These are phyloP conservation scores for Pseudisothecium myosuroides DNA, from an alignment of 225 moss, liverwort and hornwort species.

Conservation along the genomic window DNA sequence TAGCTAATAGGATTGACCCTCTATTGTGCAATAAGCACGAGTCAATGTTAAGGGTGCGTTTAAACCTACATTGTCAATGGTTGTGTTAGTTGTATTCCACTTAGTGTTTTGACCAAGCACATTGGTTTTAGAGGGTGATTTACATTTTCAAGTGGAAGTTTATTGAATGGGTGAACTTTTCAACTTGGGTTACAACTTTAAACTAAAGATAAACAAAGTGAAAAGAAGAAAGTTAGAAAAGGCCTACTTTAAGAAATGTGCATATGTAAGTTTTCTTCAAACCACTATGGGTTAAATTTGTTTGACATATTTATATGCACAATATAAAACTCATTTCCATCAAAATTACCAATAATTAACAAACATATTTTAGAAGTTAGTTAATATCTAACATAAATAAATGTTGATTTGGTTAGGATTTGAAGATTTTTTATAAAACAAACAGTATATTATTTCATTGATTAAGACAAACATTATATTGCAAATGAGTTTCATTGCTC, in stretches of 20 bases:
- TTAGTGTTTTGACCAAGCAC: not conserved
- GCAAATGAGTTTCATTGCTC: not conserved
- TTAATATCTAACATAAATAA: not conserved
- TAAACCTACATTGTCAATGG: not conserved
- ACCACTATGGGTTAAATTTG: not conserved
- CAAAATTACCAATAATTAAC: not conserved
- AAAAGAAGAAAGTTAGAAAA: not conserved
- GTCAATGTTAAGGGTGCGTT: fast-evolving
- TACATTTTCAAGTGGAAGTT: not conserved
- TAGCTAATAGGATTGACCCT: not conserved
- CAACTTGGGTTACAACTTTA: fast-evolving
- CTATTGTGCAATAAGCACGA: not conserved
- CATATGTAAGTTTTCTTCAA: not conserved
- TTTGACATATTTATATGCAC: not conserved
- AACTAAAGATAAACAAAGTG: not conserved
- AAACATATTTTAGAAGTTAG: not conserved
- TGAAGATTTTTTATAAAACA: not conserved
- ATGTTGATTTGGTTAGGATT: not conserved
- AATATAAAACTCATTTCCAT: not conserved
- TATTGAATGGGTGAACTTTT: not conserved
- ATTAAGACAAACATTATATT: not conserved
- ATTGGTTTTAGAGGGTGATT: not conserved
- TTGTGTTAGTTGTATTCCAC: not conserved
- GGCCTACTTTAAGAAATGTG: not conserved
- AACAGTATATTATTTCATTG: not conserved